Conservation (phyloP, 164 flowering plant species). For the Tetrastigma voinierianum region DNA sequence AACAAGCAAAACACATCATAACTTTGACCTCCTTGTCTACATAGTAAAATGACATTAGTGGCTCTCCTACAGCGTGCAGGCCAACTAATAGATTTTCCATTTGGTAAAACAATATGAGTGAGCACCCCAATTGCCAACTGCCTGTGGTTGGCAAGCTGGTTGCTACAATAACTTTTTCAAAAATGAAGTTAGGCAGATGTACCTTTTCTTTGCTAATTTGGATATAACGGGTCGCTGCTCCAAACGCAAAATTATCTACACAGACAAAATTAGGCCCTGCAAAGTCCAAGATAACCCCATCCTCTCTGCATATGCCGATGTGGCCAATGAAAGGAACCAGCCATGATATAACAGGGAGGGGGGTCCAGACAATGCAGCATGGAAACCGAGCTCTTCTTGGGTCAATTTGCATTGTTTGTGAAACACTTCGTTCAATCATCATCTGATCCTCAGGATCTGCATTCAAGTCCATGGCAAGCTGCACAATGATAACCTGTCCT, state of each 20-base stretch:
- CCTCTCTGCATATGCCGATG: conserved; percentile 90
- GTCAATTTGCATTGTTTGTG: conserved; percentile 44
- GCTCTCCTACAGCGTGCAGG: background rate
- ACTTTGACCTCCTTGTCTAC: no score
- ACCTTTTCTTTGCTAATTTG: conserved; percentile 75
- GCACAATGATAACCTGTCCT: background rate
- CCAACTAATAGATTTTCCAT: background rate
- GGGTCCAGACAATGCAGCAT: conserved; percentile 91
- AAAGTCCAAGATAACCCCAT: conserved; percentile 93
- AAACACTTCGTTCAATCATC: conserved; percentile 38
- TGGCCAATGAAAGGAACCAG: conserved; percentile 88
- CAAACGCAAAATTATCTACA: conserved; percentile 89
- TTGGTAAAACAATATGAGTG: no score
- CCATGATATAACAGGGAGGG: conserved; percentile 91
- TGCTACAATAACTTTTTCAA: background rate
- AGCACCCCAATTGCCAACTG: no score
- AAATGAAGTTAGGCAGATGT: background rate
- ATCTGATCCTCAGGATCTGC: conserved; percentile 34
- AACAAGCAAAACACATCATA: no score
- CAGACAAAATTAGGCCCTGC: conserved; percentile 93
- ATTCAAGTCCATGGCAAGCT: conserved; percentile 37
- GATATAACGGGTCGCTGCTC: conserved; percentile 75
- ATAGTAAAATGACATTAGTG: background rate
- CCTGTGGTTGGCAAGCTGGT: no score
- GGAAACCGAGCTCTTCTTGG: conserved; percentile 80